Evolutionary conservation across 192 early-diverging fungal genomes (phyloP).

Genomic region (Coemansia sp.): DNA sequence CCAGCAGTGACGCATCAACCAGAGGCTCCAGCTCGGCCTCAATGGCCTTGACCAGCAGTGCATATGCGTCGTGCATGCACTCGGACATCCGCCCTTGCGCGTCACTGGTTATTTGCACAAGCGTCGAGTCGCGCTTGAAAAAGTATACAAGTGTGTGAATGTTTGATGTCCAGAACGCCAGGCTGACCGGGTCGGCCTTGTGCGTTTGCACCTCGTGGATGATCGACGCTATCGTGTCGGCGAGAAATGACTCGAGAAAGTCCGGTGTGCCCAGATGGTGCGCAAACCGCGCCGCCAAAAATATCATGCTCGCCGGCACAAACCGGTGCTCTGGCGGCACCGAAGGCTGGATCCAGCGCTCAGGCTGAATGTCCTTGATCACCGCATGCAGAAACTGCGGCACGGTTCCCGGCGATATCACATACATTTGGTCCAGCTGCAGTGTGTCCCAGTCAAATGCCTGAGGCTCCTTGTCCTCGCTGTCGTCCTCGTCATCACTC

Average conservation of each 20-base stretch:
- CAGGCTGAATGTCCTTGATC: constrained; percentile 67
- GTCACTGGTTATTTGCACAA: constrained; percentile 68
- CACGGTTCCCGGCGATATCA: constrained; percentile 76
- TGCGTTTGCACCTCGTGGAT: constrained; percentile 51
- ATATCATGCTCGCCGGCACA: constrained; percentile 83
- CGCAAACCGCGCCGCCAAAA: constrained; percentile 85
- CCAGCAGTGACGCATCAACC: constrained; percentile 66
- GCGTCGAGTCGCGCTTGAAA: constrained; percentile 79
- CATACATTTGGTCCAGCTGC: constrained; percentile 92
- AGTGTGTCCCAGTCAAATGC: constrained; percentile 79
- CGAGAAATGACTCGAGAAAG: constrained; percentile 69
- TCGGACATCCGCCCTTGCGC: constrained; percentile 81
- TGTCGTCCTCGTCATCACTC: constrained; percentile 24
- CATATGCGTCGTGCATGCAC: constrained; percentile 71
- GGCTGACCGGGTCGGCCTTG: constrained; percentile 59
- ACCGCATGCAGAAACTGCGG: constrained; percentile 71
- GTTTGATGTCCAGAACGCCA: constrained; percentile 88
- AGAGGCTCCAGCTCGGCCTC: constrained; percentile 67
- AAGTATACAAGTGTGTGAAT: constrained; percentile 79
- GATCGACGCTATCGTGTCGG: constrained; percentile 59
- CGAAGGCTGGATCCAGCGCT: constrained; percentile 49
- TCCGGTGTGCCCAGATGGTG: constrained; percentile 75
- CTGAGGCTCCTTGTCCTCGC: constrained; percentile 29
- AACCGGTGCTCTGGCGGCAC: constrained; percentile 56
- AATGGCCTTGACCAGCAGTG: constrained; percentile 63